Base-by-base conservation (phyloP, 2,329 filamentous ascomycete genomes). In the Cordyceps tenuipes region DNA sequence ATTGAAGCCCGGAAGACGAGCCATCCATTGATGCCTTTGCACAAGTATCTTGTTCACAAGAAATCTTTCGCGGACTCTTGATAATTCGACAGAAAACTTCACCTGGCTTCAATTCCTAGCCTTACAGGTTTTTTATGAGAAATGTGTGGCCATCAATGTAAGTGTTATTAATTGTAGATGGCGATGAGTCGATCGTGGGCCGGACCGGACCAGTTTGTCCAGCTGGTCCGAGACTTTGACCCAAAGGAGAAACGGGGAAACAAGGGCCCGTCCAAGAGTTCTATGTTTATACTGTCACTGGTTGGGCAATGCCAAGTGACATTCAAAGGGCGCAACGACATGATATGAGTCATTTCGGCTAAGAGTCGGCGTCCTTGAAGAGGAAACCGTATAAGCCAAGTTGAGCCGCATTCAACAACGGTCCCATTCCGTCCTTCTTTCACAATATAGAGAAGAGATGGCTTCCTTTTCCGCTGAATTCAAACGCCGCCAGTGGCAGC, bases 61-160 rank as follows among this genome's bases (percentile, higher is more conserved):
- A 66, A 66, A 21, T 67, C 66, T 52, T 65, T 57, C 8, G 64
- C 64, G 44, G 66, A 66, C 31, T 66, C 64, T 29, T 23, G 23
- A 2, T 23, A 23, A 3, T 23, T 23, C 23, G 4, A 23, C 23
- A 23, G 23, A 23, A 23, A 23, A 23, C 4, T 23, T 4, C 23
- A 23, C 23, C 23, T 4, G 23, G 3, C 23, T 23, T 23, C 23
- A 23, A 3, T 23, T 23, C 23, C 23, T 3, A 23, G 23, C 23
- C 23, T 4, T 23, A 23, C 23, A 23, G 23, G 23, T 23, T 4
- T 23, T 23, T 23, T 23, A 23, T 4, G 23, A 4, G 2, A 23
- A 23, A 3, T 4, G 4, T 23, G 23, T 23, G 23, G 23, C 23
- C 2, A 4, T 23, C 23, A 23, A 23, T 23, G 23, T 23, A 23